phyloP scores from a whole-genome alignment of 495 filamentous ascomycete genomes.

The Podospora pseudocomata region DNA sequence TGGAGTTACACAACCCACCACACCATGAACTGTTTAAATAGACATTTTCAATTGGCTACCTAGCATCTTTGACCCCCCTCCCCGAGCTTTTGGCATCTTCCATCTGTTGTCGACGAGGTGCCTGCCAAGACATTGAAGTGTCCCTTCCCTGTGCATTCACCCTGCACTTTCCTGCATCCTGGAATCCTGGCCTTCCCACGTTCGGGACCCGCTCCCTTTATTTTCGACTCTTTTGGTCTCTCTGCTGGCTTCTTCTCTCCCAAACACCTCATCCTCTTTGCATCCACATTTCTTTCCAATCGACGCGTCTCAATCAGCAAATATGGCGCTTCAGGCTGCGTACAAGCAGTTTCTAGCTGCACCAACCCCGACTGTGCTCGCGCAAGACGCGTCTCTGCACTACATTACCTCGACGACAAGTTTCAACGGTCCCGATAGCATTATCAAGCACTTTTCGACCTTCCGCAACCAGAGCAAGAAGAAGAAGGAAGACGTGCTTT shows the following conservation, averaged over 20 bases:
- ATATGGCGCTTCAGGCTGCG: slow-evolving; percentile 37
- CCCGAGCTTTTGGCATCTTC: too few species aligned
- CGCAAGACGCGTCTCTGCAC: slow-evolving; percentile 69
- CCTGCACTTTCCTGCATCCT: slow-evolving; percentile 13
- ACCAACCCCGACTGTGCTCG: slow-evolving; percentile 62
- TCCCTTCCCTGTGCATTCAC: slow-evolving; percentile 27
- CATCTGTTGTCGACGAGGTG: neutral
- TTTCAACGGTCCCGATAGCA: slow-evolving; percentile 61
- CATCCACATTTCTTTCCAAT: neutral
- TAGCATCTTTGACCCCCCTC: too few species aligned
- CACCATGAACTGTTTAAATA: too few species aligned
- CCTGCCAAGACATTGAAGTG: slow-evolving; percentile 15
- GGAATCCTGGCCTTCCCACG: slow-evolving; percentile 9
- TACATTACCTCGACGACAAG: slow-evolving; percentile 89
- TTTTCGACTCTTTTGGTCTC: slow-evolving; percentile 15
- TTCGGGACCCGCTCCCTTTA: slow-evolving; percentile 13
- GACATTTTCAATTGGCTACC: too few species aligned
- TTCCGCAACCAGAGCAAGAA: slow-evolving; percentile 69
- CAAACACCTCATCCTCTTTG: neutral
- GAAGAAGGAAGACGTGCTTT: slow-evolving; percentile 70
- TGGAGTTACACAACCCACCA: too few species aligned
- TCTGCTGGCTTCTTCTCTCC: slow-evolving; percentile 8
- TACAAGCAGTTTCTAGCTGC: slow-evolving; percentile 78
- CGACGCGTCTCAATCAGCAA: neutral
- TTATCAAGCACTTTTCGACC: slow-evolving; percentile 71